Conservation (phyloP, 148 eudicot species). For the Cornus controversa region DNA sequence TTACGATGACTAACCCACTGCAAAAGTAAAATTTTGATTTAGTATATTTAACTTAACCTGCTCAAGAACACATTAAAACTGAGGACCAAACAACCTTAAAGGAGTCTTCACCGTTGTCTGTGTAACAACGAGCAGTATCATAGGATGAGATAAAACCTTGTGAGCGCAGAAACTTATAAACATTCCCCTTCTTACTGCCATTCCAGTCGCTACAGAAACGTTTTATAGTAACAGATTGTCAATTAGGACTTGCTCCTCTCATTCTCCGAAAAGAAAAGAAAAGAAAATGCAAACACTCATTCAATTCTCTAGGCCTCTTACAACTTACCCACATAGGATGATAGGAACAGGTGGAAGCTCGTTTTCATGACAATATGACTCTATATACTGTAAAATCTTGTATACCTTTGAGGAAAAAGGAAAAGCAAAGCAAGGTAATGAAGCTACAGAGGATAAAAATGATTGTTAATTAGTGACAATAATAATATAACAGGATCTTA, state of each 20-base stretch:
- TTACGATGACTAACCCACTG: constrained; percentile 66
- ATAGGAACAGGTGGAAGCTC: constrained; percentile 32
- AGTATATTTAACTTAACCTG: background rate
- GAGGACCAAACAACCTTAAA: constrained; percentile 29
- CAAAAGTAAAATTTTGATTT: background rate
- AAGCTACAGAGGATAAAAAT: background rate
- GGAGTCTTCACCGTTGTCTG: constrained; percentile 20
- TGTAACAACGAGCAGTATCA: constrained; percentile 38
- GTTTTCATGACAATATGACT: constrained; percentile 29
- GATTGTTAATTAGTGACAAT: background rate
- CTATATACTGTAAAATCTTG: constrained; percentile 40
- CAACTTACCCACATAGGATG: constrained; percentile 48
- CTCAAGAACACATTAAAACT: background rate
- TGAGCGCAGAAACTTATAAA: constrained; percentile 47
- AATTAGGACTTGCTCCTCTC: background rate
- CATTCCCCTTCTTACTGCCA: constrained; percentile 60
- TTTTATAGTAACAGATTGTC: background rate
- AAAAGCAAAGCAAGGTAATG: background rate
- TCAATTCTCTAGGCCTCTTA: background rate
- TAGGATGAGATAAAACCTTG: constrained; percentile 60
- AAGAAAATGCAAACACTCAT: background rate
- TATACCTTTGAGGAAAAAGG: constrained; percentile 33
- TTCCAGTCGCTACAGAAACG: constrained; percentile 47
- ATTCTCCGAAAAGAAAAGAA: background rate
- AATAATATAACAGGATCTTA: background rate